Evolutionary conservation across 2,329 filamentous ascomycete species (phyloP).

Genomic region (Xylaria sp.): DNA sequence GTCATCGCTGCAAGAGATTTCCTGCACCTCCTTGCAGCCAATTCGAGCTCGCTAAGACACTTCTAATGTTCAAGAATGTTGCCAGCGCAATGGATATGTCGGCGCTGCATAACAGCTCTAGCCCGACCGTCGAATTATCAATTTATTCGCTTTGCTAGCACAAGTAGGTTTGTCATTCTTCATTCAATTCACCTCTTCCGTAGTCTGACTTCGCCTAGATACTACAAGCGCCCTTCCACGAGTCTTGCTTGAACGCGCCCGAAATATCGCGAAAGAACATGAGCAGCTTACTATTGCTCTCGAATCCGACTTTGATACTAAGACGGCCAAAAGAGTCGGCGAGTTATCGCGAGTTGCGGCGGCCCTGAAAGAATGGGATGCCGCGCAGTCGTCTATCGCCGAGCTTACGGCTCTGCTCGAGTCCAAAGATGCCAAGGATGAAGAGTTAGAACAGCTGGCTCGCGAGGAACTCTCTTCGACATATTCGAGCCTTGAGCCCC

Average conservation of each 20-base stretch:
- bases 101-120: slow-evolving; percentile 58
- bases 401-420: slow-evolving; percentile 65
- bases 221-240: slow-evolving; percentile 57
- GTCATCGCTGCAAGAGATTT: slow-evolving; percentile 31
- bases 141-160: slow-evolving; percentile 58
- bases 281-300: slow-evolving; percentile 63
- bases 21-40: neutral
- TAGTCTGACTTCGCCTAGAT: slow-evolving; percentile 42
- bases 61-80: slow-evolving; percentile 45
- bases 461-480: slow-evolving; percentile 83
- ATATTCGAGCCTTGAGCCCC: slow-evolving; percentile 66
- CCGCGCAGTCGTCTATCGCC: slow-evolving; percentile 61
- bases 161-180: slow-evolving; percentile 51
- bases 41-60: neutral
- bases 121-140: slow-evolving; percentile 46
- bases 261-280: slow-evolving; percentile 67
- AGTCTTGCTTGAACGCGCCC: slow-evolving; percentile 69
- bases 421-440: slow-evolving; percentile 57
- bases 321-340: slow-evolving; percentile 68
- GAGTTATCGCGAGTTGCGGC: slow-evolving; percentile 68
- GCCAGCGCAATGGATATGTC: slow-evolving; percentile 63
- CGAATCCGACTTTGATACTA: slow-evolving; percentile 65
- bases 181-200: slow-evolving; percentile 14
- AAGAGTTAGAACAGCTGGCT: slow-evolving; percentile 81
- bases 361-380: slow-evolving; percentile 69